Base-by-base conservation (phyloP, 2,329 filamentous ascomycete species). In the Tolypocladium album region DNA sequence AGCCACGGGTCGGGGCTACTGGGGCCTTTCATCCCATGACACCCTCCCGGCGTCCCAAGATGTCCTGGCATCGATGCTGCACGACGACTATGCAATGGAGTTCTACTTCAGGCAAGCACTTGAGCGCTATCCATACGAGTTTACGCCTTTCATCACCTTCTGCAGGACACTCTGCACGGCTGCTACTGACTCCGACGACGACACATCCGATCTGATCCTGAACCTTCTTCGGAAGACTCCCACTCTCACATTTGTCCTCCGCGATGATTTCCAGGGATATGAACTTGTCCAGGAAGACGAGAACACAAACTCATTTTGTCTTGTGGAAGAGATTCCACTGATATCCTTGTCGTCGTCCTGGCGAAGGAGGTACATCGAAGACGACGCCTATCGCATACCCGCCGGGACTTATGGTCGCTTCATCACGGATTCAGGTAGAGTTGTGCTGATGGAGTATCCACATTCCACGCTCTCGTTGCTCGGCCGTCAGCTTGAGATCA, bases 101-200 rank as follows among this genome's bases (percentile, higher is more conserved):
- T 77, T 75, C 57, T 84, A 81, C 63, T 84, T 96, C 39, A 78
- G 83, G 57, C 83, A 89, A 69, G 86, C 92, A 8, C 81, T 88
- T 52, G 82, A 84, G 62, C 86, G 93, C 59, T 97, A 92, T 69
- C 93, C 93, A 0, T 93, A 90, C 71, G 93, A 97, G 73, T 87
- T 90, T 55, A 74, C 86, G 3, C 91, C 92, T 0, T 90, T 96
- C 67, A 75, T 95, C 62, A 84, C 82, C 58, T 76, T 95, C 45
- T 88, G 86, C 69, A 86, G 85, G 59, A 83, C 82, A 45, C 75
- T 96, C 20, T 82, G 68, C 42, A 75, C 72, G 50, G 70, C 73
- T 13, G 67, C 70, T 2, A 69, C 66, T 53, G 62, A 70, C 6
- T 58, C 60, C 4, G 69, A 69, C 36, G 70, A 74, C 42, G 70